A percentile compares a stretch with the other conserved stretches of the same genome.
Conservation (phyloP, 176 grass and related monocot species). For the Hyparrhenia diplandra region DNA sequence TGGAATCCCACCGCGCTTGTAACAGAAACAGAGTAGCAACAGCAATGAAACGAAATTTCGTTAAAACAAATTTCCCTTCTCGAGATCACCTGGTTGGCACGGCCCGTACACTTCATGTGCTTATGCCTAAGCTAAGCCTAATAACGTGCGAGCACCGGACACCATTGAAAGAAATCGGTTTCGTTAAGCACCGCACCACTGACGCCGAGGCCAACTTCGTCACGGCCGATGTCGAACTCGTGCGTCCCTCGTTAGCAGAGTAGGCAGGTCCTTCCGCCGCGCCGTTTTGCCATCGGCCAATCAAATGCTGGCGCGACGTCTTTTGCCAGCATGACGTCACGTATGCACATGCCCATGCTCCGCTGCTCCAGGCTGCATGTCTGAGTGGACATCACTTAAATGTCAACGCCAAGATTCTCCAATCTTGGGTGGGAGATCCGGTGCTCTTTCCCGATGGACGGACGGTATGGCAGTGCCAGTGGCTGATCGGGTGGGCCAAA, state of each 20-base stretch:
- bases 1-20: background rate
- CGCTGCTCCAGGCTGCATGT: background rate
- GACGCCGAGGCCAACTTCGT: background rate
- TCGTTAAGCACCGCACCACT: background rate
- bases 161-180: background rate
- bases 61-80: background rate
- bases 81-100: background rate
- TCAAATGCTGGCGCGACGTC: background rate
- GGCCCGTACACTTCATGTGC: background rate
- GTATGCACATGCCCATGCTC: background rate
- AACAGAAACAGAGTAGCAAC: background rate
- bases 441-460: background rate
- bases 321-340: conserved; percentile 8
- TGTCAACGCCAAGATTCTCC: conserved; percentile 1
- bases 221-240: too few relatives aligned
- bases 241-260: background rate
- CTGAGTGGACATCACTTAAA: background rate
- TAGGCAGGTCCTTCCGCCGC: background rate
- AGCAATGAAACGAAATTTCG: background rate
- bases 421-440: background rate
- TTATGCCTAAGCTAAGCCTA: background rate
- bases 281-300: background rate
- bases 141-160: background rate
- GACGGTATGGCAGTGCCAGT: background rate
- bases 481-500: too few relatives aligned